Percentiles rank a stretch among this genome's conserved stretches.
Evolutionary conservation across 805 yeast genomes (phyloP).

Genomic region (Metschnikowia continentalis): DNA sequence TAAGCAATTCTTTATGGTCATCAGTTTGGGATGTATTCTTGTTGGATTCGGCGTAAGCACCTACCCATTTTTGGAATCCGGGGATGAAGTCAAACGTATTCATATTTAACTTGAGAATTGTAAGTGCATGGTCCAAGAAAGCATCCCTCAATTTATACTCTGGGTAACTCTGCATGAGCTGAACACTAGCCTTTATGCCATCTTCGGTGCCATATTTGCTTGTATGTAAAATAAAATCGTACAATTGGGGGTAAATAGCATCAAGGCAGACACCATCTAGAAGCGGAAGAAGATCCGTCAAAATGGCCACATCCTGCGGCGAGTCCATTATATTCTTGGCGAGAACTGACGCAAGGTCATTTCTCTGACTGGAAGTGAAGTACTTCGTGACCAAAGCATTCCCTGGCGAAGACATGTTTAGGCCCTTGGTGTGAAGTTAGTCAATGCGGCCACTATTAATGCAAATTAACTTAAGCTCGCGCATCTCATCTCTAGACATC

Average conservation of each 20-base stretch:
- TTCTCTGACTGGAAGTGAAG: slow-evolving; percentile 9
- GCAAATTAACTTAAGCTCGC: not conserved
- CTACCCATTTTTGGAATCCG: slow-evolving; percentile 2
- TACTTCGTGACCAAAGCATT: slow-evolving; percentile 7
- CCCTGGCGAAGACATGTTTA: not conserved
- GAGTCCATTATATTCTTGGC: slow-evolving; percentile 3
- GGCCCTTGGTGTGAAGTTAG: not conserved
- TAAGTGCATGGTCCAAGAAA: not conserved
- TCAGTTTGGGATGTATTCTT: not conserved
- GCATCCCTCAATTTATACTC: not conserved
- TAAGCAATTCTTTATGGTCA: not conserved
- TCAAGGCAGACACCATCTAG: slow-evolving; percentile 4
- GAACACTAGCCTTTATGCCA: not conserved
- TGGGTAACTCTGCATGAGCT: not conserved
- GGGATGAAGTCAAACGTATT: slow-evolving; percentile 11
- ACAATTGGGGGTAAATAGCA: slow-evolving; percentile 7
- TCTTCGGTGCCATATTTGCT: slow-evolving; percentile 1
- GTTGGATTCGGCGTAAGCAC: not conserved
- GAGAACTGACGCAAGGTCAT: slow-evolving; percentile 5
- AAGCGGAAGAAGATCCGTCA: slow-evolving; percentile 12
- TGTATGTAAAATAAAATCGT: slow-evolving; percentile 3
- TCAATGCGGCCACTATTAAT: not conserved
- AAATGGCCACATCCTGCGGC: slow-evolving; percentile 10
- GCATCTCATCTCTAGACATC: not conserved
- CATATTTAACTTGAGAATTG: slow-evolving; percentile 4